phyloP scores from a whole-genome alignment of 208 protist genomes.

The Entamoeba dispar region DNA sequence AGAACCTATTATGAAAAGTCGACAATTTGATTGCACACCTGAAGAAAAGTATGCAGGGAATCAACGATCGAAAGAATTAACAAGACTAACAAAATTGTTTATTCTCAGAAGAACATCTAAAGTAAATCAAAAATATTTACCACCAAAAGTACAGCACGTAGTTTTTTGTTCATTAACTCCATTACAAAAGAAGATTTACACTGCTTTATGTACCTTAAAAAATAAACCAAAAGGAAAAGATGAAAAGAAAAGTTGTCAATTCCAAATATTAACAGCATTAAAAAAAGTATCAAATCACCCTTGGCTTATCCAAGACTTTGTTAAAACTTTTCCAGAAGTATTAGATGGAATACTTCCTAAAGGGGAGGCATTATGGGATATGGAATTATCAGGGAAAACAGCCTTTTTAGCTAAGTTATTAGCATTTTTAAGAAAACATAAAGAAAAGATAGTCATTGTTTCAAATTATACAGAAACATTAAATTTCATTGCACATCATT shows the following conservation, averaged over 20 bases:
- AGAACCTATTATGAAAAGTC: constrained; percentile 41
- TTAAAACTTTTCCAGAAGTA: neutral
- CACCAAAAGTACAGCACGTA: constrained; percentile 67
- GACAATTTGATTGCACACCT: constrained; percentile 28
- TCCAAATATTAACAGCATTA: neutral
- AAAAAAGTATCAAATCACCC: neutral
- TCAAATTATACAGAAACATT: neutral
- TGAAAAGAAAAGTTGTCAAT: neutral
- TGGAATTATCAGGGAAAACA: neutral
- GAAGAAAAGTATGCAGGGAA: constrained; percentile 31
- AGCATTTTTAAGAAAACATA: neutral
- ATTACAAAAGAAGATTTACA: constrained; percentile 38
- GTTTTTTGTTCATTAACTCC: constrained; percentile 44
- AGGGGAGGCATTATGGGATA: neutral
- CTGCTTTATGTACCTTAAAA: neutral
- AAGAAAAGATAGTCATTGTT: neutral
- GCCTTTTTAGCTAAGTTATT: neutral
- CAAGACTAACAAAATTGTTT: constrained; percentile 61
- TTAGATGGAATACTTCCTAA: neutral
- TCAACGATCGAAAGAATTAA: constrained; percentile 44
- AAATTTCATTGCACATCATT: neutral
- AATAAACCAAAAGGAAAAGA: neutral
- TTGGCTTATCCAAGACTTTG: neutral
- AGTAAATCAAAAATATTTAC: constrained; percentile 56
- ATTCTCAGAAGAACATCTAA: constrained; percentile 58